These are phyloP conservation scores for Vitis riparia DNA, from an alignment of 164 flowering plant species.

Conservation along the genomic window DNA sequence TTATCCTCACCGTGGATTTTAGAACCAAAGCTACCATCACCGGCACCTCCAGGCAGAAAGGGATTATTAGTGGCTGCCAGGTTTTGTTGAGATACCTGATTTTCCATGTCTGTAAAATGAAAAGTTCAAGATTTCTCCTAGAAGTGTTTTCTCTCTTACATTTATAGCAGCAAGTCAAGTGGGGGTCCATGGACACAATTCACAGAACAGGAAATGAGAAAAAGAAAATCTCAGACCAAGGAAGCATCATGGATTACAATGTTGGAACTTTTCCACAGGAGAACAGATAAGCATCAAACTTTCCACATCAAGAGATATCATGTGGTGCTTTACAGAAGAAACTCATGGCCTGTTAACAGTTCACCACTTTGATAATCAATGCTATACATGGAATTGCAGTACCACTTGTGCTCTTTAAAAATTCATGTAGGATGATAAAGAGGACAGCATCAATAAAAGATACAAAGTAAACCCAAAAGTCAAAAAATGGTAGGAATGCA, in stretches of 20 bases:
- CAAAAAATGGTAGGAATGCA: not conserved
- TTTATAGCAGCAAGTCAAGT: not conserved
- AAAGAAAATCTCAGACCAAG: not conserved
- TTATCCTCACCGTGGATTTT: not conserved
- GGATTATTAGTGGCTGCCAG: not conserved
- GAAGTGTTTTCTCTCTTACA: not conserved
- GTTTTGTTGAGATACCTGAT: not conserved
- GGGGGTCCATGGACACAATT: not conserved
- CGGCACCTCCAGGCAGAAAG: not conserved
- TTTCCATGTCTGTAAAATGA: not conserved
- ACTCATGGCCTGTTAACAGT: not conserved
- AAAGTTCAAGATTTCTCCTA: not conserved
- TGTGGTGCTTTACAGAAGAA: not conserved
- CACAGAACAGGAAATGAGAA: not conserved
- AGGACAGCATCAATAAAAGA: not conserved
- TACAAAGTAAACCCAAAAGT: not conserved
- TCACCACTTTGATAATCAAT: not conserved
- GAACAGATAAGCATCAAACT: not conserved
- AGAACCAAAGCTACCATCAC: not conserved
- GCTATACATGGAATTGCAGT: not conserved
- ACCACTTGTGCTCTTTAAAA: not conserved
- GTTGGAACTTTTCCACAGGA: not conserved
- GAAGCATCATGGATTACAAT: not conserved
- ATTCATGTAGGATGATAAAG: not conserved
- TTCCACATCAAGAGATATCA: not conserved